Conservation (phyloP, 2,329 filamentous ascomycete genomes). For the Helotiales sp. region DNA sequence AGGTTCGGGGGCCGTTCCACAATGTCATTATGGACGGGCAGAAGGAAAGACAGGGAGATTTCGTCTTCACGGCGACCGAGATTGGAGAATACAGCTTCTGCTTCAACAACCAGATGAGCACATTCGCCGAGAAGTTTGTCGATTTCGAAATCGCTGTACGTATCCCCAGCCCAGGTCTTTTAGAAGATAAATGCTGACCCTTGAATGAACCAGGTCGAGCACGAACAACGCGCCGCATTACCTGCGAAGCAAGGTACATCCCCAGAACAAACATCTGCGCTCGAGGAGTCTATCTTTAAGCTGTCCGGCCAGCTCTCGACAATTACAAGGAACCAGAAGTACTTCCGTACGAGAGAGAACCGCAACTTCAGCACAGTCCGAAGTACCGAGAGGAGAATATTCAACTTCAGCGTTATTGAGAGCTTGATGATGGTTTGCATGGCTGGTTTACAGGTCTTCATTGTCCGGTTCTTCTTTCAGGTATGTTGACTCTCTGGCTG, state of each 20-base stretch:
- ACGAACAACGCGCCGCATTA: constrained; percentile 80
- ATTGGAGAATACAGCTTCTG: constrained; percentile 93
- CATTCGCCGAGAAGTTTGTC: constrained; percentile 95
- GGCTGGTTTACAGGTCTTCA: constrained; percentile 95
- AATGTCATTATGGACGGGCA: constrained; percentile 83
- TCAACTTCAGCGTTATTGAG: constrained; percentile 97
- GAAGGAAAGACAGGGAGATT: constrained; percentile 95
- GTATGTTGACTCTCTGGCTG: constrained; percentile 48
- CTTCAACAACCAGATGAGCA: constrained; percentile 98
- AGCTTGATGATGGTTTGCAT: constrained; percentile 89
- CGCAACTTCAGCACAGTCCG: constrained; percentile 97
- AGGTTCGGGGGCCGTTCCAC: constrained; percentile 79
- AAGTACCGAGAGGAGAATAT: constrained; percentile 93
- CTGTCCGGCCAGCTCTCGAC: constrained; percentile 91
- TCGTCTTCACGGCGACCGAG: constrained; percentile 92
- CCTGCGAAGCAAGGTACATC: constrained; percentile 87
- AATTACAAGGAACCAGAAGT: constrained; percentile 96
- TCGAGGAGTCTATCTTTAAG: constrained; percentile 96
- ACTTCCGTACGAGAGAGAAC: constrained; percentile 99
- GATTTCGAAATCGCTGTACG: constrained; percentile 95
- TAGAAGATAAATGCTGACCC: constrained; percentile 3
- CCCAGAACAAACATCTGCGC: constrained; percentile 83
- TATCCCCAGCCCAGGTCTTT: constrained; percentile 28
- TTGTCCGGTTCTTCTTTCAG: constrained; percentile 99
- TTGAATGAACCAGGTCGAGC: constrained; percentile 71